Evolutionary conservation across 2,329 filamentous ascomycete genomes (phyloP).

Genomic region (Nigrospora sphaerica): DNA sequence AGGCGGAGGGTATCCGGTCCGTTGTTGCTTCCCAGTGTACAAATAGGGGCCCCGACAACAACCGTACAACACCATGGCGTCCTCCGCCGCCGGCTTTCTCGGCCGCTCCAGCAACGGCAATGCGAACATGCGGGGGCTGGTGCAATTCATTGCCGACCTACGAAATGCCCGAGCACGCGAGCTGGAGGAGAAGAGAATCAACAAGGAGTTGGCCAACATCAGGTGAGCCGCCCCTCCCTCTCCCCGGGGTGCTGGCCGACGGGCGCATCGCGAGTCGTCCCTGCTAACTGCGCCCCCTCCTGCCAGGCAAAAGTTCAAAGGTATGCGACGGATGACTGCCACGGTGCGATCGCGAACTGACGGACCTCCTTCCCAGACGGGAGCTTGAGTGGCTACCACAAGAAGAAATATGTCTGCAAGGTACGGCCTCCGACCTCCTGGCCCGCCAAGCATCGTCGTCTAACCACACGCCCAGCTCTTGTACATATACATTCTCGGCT

Average conservation of each 20-base stretch:
- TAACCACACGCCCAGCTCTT: slow-evolving; percentile 54
- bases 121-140: slow-evolving; percentile 72
- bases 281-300: background rate
- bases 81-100: slow-evolving; percentile 52
- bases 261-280: no score
- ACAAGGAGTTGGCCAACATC: slow-evolving; percentile 98
- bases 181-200: slow-evolving; percentile 97
- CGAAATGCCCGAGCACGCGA: slow-evolving; percentile 92
- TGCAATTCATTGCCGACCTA: slow-evolving; percentile 97
- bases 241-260: slow-evolving; percentile 4
- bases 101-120: slow-evolving; percentile 59
- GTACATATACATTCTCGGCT: slow-evolving; percentile 98
- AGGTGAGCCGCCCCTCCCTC: slow-evolving; percentile 42
- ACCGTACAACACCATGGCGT: slow-evolving; percentile 38
- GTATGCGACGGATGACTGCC: slow-evolving; percentile 26
- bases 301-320: slow-evolving; percentile 84
- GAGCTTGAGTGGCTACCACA: slow-evolving; percentile 90
- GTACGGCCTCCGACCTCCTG: slow-evolving; percentile 26
- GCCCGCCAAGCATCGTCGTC: slow-evolving; percentile 6
- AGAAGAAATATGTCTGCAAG: slow-evolving; percentile 99
- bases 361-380: slow-evolving; percentile 49
- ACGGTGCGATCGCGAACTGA: slow-evolving; percentile 1
- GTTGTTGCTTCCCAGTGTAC: slow-evolving; percentile 2
- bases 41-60: slow-evolving; percentile 8
- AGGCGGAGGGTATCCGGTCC: no score